Conservation (phyloP, 345 rosid genomes). For the Ceriops zippeliana region DNA sequence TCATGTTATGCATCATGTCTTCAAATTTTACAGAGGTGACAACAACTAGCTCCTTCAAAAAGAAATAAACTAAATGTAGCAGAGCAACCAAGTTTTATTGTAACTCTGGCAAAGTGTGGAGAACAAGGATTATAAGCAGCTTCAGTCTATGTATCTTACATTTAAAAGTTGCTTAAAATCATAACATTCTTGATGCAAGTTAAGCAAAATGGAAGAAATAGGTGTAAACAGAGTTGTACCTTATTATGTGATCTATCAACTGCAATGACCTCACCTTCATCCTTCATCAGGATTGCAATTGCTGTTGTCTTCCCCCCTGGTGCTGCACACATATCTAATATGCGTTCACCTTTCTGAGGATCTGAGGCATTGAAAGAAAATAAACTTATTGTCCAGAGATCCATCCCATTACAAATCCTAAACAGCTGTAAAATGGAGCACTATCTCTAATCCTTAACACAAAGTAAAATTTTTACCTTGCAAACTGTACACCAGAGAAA, state of each 20-base stretch:
- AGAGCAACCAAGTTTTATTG: not conserved
- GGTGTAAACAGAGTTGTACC: slow-evolving; percentile 36
- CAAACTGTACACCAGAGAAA: not conserved
- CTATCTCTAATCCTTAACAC: not conserved
- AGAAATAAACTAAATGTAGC: not conserved
- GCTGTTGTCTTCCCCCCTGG: slow-evolving; percentile 99
- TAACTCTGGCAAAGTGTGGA: not conserved
- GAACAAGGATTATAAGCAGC: not conserved
- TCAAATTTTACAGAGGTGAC: slow-evolving; percentile 1
- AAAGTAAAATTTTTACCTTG: not conserved
- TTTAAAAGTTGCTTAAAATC: not conserved
- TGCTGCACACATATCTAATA: slow-evolving; percentile 98
- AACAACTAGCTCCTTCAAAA: not conserved
- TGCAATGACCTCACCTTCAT: slow-evolving; percentile 90
- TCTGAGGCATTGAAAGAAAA: slow-evolving; percentile 36
- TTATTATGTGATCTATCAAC: slow-evolving; percentile 95
- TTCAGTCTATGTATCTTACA: not conserved
- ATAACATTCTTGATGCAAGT: not conserved
- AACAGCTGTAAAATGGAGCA: too few species aligned
- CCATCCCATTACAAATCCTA: not conserved
- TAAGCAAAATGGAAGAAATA: not conserved
- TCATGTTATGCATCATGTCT: not conserved
- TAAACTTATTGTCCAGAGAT: not conserved
- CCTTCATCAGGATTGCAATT: slow-evolving; percentile 81
- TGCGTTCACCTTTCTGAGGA: slow-evolving; percentile 90